Evolutionary conservation across 495 filamentous ascomycete species (phyloP), one percentile per base, ranked within the genome.

Genomic region (Lentithecium fluviatile): DNA sequence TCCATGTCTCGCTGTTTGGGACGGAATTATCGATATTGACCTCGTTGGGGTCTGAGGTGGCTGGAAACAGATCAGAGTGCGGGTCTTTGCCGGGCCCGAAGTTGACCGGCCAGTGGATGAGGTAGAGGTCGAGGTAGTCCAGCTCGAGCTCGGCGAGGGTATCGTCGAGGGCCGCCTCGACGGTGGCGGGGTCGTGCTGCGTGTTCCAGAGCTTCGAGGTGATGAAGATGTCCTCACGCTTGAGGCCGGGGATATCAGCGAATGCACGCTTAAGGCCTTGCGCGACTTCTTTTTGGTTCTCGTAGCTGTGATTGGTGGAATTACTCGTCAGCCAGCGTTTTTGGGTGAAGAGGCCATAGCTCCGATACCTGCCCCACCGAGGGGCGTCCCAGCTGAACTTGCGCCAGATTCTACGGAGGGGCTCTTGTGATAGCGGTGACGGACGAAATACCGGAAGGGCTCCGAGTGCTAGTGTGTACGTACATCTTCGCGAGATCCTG

Each of bases 1-100:
- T 78, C 90, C 90, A 96, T n/a, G 91, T 96, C 73, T 89, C 81
- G 68, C 90, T 86, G 75, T 93, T 88, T 45, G 83, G 80, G 51
- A 81, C 69, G 49, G 86, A 87, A 58, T 84, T 88, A 73, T 80
- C 79, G 53, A 76, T 71, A 53, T 79, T 76, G 62, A 89, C 75
- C 48, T 73, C 70, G 26, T 51, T 5, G 46, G 19, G 51, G 60
- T 65, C 67, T 88, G 94, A 66, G 89, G 42, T 17, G 45, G 50
- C 11, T 15, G 51, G 34, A 40, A 53, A n/a, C 21, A 55, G 23
- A 25, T 46, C 13, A 38, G 25, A 8, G 71, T 72, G 62, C 69
- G 68, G 45, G 70, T 74, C 69, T n/a, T 26, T 26, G 6, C 19
- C 60, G 62, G 73, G 71, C 36, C 69, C 65, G 49, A 74, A 59